Conservation (phyloP, 306 rosid genomes). For the Abrus pulchellus region DNA sequence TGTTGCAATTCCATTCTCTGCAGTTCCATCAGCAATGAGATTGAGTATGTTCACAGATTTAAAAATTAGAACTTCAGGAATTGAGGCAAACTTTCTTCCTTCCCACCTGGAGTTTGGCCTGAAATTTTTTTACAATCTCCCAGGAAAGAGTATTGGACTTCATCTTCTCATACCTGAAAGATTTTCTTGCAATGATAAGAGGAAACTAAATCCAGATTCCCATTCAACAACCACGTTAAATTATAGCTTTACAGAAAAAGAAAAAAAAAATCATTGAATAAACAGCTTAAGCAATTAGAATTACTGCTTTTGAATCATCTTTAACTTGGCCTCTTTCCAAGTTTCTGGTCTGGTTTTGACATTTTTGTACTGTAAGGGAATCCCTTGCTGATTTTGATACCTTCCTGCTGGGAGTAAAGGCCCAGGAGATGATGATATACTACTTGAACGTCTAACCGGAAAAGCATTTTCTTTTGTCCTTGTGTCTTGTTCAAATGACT, state of each 20-base stretch:
- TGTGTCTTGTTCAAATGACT: slow-evolving; percentile 17
- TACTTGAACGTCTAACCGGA: slow-evolving; percentile 48
- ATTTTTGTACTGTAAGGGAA: slow-evolving; percentile 12
- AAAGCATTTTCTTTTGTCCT: not conserved
- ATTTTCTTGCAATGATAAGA: slow-evolving; percentile 20
- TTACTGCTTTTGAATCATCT: slow-evolving; percentile 66
- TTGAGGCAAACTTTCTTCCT: slow-evolving; percentile 55
- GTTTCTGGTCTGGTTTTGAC: slow-evolving; percentile 54
- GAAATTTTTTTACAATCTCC: slow-evolving; percentile 71
- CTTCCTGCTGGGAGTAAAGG: slow-evolving; percentile 44
- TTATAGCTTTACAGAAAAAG: not conserved
- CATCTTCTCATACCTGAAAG: slow-evolving; percentile 66
- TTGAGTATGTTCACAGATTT: slow-evolving; percentile 22
- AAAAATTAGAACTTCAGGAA: not conserved
- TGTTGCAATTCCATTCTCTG: slow-evolving; percentile 55
- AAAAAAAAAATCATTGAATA: not conserved
- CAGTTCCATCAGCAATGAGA: slow-evolving; percentile 33
- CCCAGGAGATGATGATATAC: slow-evolving; percentile 43
- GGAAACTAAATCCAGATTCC: slow-evolving; percentile 26
- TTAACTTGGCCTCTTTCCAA: slow-evolving; percentile 63
- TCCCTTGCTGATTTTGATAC: slow-evolving; percentile 42
- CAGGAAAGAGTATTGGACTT: slow-evolving; percentile 59
- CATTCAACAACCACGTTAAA: slow-evolving; percentile 7
- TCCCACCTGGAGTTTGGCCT: slow-evolving; percentile 61
- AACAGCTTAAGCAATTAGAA: not conserved